These are phyloP conservation scores for Salvia sclarea DNA, from an alignment of 305 asterid genomes.

Conservation along the genomic window DNA sequence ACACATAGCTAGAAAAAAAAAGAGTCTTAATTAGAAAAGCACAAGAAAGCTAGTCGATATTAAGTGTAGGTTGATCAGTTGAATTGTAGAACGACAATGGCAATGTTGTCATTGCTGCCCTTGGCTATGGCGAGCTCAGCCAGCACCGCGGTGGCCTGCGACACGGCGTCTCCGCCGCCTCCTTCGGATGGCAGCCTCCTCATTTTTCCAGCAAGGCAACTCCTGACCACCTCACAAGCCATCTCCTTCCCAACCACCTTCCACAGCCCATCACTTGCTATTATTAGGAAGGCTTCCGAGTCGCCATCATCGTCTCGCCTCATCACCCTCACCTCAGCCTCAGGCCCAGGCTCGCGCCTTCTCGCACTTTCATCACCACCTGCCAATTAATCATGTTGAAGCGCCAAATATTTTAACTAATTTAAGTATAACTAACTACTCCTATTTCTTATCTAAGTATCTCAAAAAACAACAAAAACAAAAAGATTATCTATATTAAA, in stretches of 20 bases:
- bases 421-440: too few species aligned
- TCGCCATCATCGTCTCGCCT: conserved; percentile 32
- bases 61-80: background rate
- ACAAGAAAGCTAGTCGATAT: background rate
- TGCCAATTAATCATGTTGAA: background rate
- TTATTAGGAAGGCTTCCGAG: conserved; percentile 59
- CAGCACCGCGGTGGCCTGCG: conserved; percentile 39
- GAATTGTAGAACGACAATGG: conserved; percentile 54
- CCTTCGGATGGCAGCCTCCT: background rate
- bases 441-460: too few species aligned
- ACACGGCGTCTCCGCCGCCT: conserved; percentile 20
- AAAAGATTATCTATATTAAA: too few species aligned
- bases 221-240: conserved; percentile 57
- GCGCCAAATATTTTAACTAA: too few species aligned
- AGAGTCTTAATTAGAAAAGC: too few species aligned
- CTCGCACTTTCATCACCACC: conserved; percentile 46
- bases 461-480: too few species aligned
- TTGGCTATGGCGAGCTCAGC: conserved; percentile 57
- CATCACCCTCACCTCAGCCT: conserved; percentile 55
- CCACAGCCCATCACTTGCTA: conserved; percentile 72
- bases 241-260: conserved; percentile 56
- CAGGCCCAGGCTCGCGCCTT: too few species aligned
- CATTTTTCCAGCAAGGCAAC: conserved; percentile 33
- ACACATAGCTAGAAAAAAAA: too few species aligned
- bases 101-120: conserved; percentile 59